Evolutionary conservation across 1,284 basidiomycete species (phyloP).

Genomic region (Malassezia equina): DNA sequence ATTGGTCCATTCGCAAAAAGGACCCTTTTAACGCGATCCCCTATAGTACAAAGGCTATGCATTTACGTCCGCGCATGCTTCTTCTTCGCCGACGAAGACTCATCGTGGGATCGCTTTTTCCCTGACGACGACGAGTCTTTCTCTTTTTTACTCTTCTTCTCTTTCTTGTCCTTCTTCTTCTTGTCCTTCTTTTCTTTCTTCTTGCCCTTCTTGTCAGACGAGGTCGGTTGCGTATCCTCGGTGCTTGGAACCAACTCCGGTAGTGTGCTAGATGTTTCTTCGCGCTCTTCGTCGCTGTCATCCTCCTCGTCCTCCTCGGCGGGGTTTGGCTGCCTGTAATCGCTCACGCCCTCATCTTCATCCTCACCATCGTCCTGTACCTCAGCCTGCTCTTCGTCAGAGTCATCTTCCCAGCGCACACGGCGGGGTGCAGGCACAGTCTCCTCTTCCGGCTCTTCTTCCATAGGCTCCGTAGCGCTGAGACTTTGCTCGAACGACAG

Average conservation of each 20-base stretch:
- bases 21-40: not conserved
- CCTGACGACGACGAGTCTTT: not conserved
- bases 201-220: not conserved
- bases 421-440: slow-evolving; percentile 3
- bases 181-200: not conserved
- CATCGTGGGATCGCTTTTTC: not conserved
- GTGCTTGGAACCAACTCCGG: not conserved
- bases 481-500: slow-evolving; percentile 20
- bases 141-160: not conserved
- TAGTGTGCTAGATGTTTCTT: not conserved
- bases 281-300: not conserved
- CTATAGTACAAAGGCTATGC: not conserved
- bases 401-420: slow-evolving; percentile 13
- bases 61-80: not conserved
- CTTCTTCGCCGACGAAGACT: not conserved
- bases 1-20: not conserved
- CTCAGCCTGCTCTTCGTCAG: slow-evolving; percentile 8
- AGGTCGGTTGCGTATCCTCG: too few species aligned
- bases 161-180: not conserved
- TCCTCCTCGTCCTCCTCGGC: not conserved
- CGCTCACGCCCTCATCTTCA: not conserved
- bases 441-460: slow-evolving; percentile 6
- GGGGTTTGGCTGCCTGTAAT: not conserved
- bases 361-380: slow-evolving; percentile 4
- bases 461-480: slow-evolving; percentile 11